Evolutionary conservation across 768 basidiomycete species (phyloP).

Genomic region (Termitomyces sp.): DNA sequence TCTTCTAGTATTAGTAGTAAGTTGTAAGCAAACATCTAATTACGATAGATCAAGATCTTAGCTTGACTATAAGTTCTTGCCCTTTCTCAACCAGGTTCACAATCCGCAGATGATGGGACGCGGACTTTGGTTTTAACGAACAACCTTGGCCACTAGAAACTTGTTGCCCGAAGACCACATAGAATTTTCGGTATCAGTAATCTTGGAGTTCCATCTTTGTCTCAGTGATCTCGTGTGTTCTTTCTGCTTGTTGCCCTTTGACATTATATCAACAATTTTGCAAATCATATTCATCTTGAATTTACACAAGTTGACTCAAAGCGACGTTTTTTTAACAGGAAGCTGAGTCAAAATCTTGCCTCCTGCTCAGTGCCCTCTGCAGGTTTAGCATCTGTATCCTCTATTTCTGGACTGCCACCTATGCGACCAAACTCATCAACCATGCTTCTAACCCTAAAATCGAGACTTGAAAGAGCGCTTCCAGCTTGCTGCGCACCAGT

Average conservation of each 20-base stretch:
- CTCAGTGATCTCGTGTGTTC: too few relatives aligned
- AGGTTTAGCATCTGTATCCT: not conserved
- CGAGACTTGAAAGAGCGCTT: not conserved
- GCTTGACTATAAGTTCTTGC: not conserved
- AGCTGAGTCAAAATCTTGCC: too few relatives aligned
- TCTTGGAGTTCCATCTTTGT: too few relatives aligned
- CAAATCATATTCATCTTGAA: too few relatives aligned
- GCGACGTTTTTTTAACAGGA: too few relatives aligned
- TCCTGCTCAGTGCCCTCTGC: not conserved
- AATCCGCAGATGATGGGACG: not conserved
- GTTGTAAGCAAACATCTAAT: not conserved
- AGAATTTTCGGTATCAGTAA: too few relatives aligned
- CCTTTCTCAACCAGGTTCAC: not conserved
- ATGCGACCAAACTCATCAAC: constrained; percentile 5
- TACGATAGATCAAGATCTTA: not conserved
- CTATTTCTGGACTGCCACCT: not conserved
- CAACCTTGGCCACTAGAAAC: not conserved
- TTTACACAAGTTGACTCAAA: too few relatives aligned
- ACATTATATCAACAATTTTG: not conserved
- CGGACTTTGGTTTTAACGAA: not conserved
- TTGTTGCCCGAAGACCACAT: too few relatives aligned
- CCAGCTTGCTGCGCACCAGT: not conserved
- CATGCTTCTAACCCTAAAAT: constrained; percentile 2
- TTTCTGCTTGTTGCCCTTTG: not conserved
- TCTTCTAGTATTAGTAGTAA: not conserved